Evolutionary conservation across 78 protist genomes (phyloP).

Genomic region (Dictyostelium citrinum): DNA sequence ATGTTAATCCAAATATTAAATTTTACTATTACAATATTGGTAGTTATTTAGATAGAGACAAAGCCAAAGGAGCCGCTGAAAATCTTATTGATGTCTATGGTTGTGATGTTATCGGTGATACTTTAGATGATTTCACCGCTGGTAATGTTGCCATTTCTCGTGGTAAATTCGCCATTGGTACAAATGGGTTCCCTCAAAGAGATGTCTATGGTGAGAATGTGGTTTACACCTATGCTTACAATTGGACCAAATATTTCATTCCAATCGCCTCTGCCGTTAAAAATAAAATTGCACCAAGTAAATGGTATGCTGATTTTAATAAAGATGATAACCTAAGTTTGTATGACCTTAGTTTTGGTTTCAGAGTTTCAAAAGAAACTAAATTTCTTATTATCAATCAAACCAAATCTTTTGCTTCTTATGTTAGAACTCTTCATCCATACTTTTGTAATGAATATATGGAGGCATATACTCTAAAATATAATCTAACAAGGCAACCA

Average conservation of each 20-base stretch:
- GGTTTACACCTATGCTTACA: background rate
- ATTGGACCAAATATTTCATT: conserved; percentile 24
- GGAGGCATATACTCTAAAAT: background rate
- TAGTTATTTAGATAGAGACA: background rate
- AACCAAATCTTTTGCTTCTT: background rate
- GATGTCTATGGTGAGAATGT: conserved; percentile 22
- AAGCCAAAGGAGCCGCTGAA: conserved; percentile 5
- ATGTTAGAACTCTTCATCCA: conserved; percentile 2
- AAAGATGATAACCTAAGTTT: background rate
- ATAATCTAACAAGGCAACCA: background rate
- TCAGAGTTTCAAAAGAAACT: background rate
- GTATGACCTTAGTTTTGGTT: background rate
- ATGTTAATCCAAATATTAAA: background rate
- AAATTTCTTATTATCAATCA: background rate
- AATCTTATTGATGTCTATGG: background rate
- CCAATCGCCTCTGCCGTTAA: background rate
- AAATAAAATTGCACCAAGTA: background rate
- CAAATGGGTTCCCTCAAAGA: conserved; percentile 30
- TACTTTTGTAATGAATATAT: background rate
- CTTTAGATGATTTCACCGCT: conserved; percentile 10
- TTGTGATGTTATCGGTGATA: background rate
- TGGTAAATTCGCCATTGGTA: conserved; percentile 23
- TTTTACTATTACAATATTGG: conserved; percentile 16
- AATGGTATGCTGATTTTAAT: background rate
- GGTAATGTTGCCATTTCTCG: background rate